phyloP scores from a whole-genome alignment of 495 filamentous ascomycete species.

The Penicillium pulvis region DNA sequence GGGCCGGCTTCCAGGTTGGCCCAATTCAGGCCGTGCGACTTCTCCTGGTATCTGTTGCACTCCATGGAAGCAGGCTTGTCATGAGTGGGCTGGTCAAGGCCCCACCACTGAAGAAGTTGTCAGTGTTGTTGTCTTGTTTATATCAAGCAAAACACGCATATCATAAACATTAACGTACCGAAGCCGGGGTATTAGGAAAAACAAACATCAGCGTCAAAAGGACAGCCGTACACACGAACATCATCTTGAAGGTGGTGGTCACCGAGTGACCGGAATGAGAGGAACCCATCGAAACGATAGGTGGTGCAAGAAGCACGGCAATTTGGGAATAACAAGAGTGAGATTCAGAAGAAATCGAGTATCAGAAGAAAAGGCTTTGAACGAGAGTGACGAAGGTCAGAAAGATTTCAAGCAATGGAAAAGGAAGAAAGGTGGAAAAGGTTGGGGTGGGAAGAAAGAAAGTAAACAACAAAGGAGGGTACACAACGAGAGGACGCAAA shows the following conservation, averaged over 20 bases:
- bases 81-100: too few relatives aligned
- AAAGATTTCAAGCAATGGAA: background rate
- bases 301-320: background rate
- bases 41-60: slow-evolving; percentile 42
- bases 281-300: too few relatives aligned
- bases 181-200: background rate
- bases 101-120: background rate
- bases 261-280: background rate
- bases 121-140: background rate
- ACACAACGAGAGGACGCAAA: background rate
- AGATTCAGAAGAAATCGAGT: background rate
- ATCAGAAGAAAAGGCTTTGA: background rate
- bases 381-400: background rate
- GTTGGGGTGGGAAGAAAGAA: background rate
- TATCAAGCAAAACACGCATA: background rate
- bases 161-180: background rate
- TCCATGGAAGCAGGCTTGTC: background rate
- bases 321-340: background rate
- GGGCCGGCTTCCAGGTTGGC: slow-evolving; percentile 58
- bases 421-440: slow-evolving; percentile 1
- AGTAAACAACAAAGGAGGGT: background rate
- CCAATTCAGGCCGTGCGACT: slow-evolving; percentile 67
- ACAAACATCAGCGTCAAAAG: background rate
- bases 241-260: background rate
- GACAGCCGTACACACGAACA: too few relatives aligned